Conservation (phyloP, 2,329 filamentous ascomycete species). For the Fusarium pseudograminearum region DNA sequence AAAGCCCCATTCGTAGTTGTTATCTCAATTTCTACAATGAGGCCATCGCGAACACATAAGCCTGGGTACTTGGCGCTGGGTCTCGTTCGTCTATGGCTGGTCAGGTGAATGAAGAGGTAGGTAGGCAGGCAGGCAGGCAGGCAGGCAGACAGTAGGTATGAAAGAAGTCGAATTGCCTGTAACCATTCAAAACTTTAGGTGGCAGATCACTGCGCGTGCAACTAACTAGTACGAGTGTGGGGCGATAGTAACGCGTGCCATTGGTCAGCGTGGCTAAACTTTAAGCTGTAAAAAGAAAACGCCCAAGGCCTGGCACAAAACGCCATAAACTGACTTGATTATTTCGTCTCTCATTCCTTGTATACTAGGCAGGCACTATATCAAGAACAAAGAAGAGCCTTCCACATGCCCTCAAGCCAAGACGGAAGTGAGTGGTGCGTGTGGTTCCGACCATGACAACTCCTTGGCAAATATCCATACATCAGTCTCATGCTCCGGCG, state of each 20-base stretch:
- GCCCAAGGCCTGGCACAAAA: background rate
- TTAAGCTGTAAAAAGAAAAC: background rate
- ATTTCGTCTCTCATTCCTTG: background rate
- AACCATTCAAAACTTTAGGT: background rate
- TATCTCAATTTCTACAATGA: conserved; percentile 19
- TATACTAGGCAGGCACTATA: too few species aligned
- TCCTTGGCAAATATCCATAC: background rate
- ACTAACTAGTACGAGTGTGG: background rate
- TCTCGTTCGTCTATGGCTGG: background rate
- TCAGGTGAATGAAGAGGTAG: background rate
- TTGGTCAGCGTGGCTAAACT: background rate
- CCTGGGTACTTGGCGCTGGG: conserved; percentile 3
- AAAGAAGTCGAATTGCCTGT: conserved; percentile 5
- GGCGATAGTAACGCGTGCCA: background rate
- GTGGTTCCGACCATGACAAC: background rate
- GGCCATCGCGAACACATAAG: conserved; percentile 23
- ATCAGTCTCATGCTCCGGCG: background rate
- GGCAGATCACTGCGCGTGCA: background rate
- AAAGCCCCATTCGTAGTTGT: conserved; percentile 1
- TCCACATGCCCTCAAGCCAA: background rate
- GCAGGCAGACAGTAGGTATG: background rate
- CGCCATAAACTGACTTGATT: background rate
- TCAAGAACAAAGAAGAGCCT: background rate
- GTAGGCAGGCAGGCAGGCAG: background rate
- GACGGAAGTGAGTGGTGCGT: background rate